A percentile compares a stretch with the other conserved stretches of the same genome.
Evolutionary conservation across 73 alveolate genomes (phyloP).

Genomic region (Paramecium tetraurelia): DNA sequence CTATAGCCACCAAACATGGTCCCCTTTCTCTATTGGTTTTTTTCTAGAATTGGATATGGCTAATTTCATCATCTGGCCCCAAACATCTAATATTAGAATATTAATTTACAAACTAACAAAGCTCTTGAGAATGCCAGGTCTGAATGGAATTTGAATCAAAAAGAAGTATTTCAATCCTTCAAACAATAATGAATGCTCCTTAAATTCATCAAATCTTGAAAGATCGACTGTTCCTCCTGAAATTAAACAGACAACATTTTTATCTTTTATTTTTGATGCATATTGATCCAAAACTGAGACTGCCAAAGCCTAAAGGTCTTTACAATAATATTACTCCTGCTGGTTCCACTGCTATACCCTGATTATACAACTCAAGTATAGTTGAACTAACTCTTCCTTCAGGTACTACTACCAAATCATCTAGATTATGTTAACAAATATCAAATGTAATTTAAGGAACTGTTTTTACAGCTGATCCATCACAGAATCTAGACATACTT

Average conservation of each 20-base stretch:
- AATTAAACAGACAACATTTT: slow-evolving; percentile 43
- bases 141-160: slow-evolving; percentile 35
- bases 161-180: slow-evolving; percentile 59
- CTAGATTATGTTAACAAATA: slow-evolving; percentile 14
- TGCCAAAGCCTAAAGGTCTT: not conserved
- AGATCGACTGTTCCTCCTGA: slow-evolving; percentile 56
- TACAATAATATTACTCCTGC: slow-evolving; percentile 33
- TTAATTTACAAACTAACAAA: not conserved
- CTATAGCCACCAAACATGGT: slow-evolving; percentile 39
- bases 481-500: slow-evolving; percentile 57
- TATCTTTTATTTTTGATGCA: slow-evolving; percentile 20
- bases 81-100: not conserved
- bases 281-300: slow-evolving; percentile 47
- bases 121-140: slow-evolving; percentile 37
- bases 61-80: slow-evolving; percentile 52
- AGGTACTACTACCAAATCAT: not conserved
- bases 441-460: slow-evolving; percentile 28
- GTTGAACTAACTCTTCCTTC: slow-evolving; percentile 55
- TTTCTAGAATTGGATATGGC: slow-evolving; percentile 19
- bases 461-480: slow-evolving; percentile 55
- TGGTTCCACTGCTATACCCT: slow-evolving; percentile 48
- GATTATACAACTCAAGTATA: slow-evolving; percentile 2
- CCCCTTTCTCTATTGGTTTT: slow-evolving; percentile 47
- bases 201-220: slow-evolving; percentile 58
- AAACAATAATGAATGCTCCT: slow-evolving; percentile 21